Evolutionary conservation across 164 flowering plant genomes (phyloP), one percentile per base, ranked within the genome.

Genomic region (grape (Vitis vinifera)): DNA sequence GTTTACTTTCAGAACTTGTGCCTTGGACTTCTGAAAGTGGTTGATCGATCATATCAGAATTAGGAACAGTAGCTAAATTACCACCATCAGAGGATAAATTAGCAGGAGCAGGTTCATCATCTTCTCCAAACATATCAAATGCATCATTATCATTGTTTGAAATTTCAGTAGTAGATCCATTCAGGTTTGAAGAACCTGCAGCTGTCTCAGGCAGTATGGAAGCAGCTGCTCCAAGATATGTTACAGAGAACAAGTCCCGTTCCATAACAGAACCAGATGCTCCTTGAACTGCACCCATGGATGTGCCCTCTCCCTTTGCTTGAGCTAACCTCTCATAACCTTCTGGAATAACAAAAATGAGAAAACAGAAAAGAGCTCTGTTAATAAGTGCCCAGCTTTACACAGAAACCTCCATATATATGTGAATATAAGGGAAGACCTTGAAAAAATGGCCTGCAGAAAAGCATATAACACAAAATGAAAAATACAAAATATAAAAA

Each of bases 121-220:
- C 97, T 29, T 91, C 98, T 1, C 77, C 98, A 80, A 95, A 95
- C 90, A 95, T 95, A 74, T 95, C 99, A 75, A 74, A 83, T 23
- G 52, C 65, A 60, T 89, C 97, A 37, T 64, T 87, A 31, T 16
- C 82, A 73, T 70, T 69, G 59, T 55, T 62, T 19, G 82, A 51
- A 13, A 70, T 66, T 62, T 76, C 82, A 27, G 63, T 75, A 62
- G 75, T 59, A 52, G 72, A 13, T 53, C n/a, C 37, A 69, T 69
- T 60, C 31, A 64, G 56, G 55, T 37, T 15, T 8, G 81, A 67
- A 62, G 79, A 51, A 55, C 73, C 83, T 6, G 49, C 48, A 57
- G 56, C 55, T n/a, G 69, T 4, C 30, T 63, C 78, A 59, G 73
- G n/a, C 27, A 68, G 62, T 51, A 68, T 52, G 3, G 78, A 51